Evolutionary conservation across 441 rosid genomes (phyloP).

Genomic region (Syzygium malaccense): DNA sequence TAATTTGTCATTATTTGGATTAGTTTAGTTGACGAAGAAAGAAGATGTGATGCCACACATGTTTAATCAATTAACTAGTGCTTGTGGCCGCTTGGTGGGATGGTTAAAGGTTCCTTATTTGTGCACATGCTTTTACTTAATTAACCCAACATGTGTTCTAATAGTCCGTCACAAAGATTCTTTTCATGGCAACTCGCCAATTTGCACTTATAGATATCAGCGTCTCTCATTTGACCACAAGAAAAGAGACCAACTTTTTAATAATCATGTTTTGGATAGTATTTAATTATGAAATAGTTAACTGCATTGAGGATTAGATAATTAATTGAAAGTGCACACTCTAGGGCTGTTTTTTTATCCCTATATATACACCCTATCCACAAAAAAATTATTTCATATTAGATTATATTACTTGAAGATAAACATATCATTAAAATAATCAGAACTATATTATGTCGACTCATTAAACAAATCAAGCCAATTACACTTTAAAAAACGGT

Average conservation of each 20-base stretch:
- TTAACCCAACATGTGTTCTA: not conserved
- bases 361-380: not conserved
- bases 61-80: not conserved
- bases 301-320: not conserved
- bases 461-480: not conserved
- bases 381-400: not conserved
- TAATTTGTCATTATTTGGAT: not conserved
- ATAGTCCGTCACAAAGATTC: not conserved
- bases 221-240: not conserved
- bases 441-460: not conserved
- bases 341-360: no score
- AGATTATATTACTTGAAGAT: not conserved
- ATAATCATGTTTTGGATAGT: not conserved
- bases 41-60: not conserved
- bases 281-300: not conserved
- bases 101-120: not conserved
- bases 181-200: not conserved
- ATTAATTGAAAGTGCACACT: no score
- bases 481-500: not conserved
- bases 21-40: not conserved
- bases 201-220: not conserved
- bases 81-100: not conserved
- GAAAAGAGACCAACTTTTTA: not conserved
- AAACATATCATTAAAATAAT: not conserved
- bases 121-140: not conserved